Evolutionary conservation across 805 yeast genomes (phyloP).

Genomic region (Suhomyces xylopsoci): DNA sequence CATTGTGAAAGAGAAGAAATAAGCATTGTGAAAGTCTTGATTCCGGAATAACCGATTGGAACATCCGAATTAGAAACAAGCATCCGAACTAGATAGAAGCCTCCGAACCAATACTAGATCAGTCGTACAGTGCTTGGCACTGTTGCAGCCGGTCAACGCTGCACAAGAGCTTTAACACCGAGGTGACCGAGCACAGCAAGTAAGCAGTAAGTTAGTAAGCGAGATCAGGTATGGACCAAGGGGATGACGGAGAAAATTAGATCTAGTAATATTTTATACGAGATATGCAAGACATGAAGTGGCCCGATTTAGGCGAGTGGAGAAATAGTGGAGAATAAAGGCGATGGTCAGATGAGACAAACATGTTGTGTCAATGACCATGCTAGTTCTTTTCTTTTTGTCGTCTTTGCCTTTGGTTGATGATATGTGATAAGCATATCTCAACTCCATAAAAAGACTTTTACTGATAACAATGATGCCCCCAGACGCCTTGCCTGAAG

Average conservation of each 20-base stretch:
- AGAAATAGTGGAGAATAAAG: not conserved
- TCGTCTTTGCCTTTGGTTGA: conserved; percentile 29
- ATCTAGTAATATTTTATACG: not conserved
- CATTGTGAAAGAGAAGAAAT: not conserved
- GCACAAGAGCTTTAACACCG: no score
- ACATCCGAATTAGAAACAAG: not conserved
- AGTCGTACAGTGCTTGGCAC: no score
- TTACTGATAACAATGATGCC: not conserved
- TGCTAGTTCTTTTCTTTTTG: no score
- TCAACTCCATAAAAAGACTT: conserved; percentile 18
- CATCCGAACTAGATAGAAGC: no score
- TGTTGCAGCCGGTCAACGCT: no score
- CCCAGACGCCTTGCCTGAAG: not conserved
- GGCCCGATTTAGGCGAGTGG: not conserved
- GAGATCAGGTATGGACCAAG: not conserved
- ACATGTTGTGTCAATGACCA: no score
- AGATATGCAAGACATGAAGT: not conserved
- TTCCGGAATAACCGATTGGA: not conserved
- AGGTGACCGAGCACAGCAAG: no score
- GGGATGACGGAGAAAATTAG: not conserved
- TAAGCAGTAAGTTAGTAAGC: no score
- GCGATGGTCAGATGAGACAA: no score
- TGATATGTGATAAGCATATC: no score
- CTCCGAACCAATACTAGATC: no score
- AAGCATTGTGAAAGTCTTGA: not conserved